Conservation (phyloP, 2,329 filamentous ascomycete genomes). For the Aschersonia sp. region DNA sequence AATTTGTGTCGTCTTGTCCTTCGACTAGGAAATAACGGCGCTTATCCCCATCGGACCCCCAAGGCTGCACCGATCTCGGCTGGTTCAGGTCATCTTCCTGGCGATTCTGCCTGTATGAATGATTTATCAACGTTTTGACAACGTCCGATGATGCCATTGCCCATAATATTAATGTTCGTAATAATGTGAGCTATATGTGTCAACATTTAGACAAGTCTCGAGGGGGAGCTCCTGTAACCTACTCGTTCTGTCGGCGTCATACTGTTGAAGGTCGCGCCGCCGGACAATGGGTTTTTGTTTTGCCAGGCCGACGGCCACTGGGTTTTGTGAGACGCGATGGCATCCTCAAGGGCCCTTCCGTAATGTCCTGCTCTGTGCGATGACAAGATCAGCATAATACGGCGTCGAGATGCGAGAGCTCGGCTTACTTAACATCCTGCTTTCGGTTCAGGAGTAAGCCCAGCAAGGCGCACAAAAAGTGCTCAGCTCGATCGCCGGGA, state of each 20-base stretch:
- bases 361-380: constrained; percentile 70
- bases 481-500: constrained; percentile 75
- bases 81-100: constrained; percentile 72
- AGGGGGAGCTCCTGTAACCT: constrained; percentile 17
- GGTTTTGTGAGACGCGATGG: constrained; percentile 65
- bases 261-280: constrained; percentile 63
- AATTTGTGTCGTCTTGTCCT: constrained; percentile 84
- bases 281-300: constrained; percentile 67
- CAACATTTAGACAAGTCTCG: background rate
- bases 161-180: constrained; percentile 79
- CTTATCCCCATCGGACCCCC: constrained; percentile 82
- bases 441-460: constrained; percentile 88
- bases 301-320: constrained; percentile 86
- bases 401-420: no score
- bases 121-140: constrained; percentile 67
- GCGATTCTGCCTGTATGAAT: constrained; percentile 76
- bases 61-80: constrained; percentile 75
- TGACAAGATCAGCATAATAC: background rate
- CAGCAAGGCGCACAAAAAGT: constrained; percentile 77
- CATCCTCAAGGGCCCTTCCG: constrained; percentile 84
- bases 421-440: constrained; percentile 92
- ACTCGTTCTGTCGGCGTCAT: constrained; percentile 76
- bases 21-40: constrained; percentile 89
- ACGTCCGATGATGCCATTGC: constrained; percentile 75
- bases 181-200: constrained; percentile 52